Percentiles rank a stretch among this genome's conserved stretches.
Evolutionary conservation across 192 early-diverging fungal genomes (phyloP).

Genomic region (Backusella parvicylindrica): DNA sequence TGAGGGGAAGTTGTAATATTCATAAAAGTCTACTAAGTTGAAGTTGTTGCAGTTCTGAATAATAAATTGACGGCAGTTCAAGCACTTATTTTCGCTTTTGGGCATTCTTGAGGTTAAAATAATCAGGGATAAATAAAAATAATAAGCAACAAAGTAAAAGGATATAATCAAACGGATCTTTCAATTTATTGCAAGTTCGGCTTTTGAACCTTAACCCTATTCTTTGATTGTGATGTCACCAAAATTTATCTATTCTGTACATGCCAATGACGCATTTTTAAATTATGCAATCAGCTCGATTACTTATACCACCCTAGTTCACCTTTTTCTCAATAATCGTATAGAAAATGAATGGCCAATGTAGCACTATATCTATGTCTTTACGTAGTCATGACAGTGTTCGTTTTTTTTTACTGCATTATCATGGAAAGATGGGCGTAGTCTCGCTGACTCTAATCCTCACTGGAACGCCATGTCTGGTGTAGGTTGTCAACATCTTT

Average conservation of each 20-base stretch:
- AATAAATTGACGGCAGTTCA: not conserved
- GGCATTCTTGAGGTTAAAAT: not conserved
- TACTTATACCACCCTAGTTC: not conserved
- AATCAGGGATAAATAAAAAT: not conserved
- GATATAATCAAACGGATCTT: too few relatives aligned
- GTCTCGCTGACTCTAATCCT: not conserved
- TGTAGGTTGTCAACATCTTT: not conserved
- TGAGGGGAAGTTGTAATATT: constrained; percentile 2
- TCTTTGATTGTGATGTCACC: too few relatives aligned
- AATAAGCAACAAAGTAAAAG: too few relatives aligned
- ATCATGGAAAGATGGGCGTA: too few relatives aligned
- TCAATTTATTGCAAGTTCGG: too few relatives aligned
- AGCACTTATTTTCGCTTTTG: not conserved
- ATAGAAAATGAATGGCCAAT: not conserved
- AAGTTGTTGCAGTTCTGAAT: constrained; percentile 1
- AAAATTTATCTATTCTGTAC: too few relatives aligned
- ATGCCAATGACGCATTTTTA: not conserved
- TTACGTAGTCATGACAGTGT: not conserved
- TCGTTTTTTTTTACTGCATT: not conserved
- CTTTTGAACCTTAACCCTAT: too few relatives aligned
- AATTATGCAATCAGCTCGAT: not conserved
- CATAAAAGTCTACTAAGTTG: constrained; percentile 1
- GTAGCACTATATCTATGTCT: not conserved
- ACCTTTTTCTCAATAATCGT: not conserved
- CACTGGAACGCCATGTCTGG: not conserved